phyloP scores from a whole-genome alignment of 495 filamentous ascomycete genomes.

The Chaetomium cochliodes region DNA sequence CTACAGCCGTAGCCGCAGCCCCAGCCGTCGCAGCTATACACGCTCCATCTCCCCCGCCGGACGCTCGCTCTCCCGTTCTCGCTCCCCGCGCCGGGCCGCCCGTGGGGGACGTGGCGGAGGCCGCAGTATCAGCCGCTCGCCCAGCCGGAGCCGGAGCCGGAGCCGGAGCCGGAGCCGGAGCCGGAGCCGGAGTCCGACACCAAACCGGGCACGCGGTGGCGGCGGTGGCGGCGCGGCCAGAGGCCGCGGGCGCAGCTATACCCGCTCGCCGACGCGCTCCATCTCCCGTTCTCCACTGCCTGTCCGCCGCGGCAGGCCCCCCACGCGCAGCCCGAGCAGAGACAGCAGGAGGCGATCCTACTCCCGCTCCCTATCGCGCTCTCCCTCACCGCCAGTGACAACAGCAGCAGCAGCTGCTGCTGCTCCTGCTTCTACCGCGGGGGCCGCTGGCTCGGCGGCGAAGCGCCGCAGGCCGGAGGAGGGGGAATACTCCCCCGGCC shows the following conservation, averaged over 20 bases:
- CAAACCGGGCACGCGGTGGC: neutral
- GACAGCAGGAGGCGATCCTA: slow-evolving; percentile 18
- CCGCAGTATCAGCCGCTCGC: slow-evolving; percentile 27
- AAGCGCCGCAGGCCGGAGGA: slow-evolving; percentile 22
- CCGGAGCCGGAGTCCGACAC: slow-evolving; percentile 5
- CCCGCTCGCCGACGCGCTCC: slow-evolving; percentile 9
- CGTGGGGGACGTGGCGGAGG: slow-evolving; percentile 21
- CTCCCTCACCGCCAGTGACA: neutral
- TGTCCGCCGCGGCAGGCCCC: slow-evolving; percentile 10
- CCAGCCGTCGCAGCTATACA: slow-evolving; percentile 38
- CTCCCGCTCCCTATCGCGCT: slow-evolving; percentile 26
- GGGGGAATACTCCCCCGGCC: slow-evolving; percentile 24
- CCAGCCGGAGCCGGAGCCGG: slow-evolving; percentile 25
- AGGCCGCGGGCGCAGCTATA: slow-evolving; percentile 19
- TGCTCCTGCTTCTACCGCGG: no score
- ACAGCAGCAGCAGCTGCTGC: slow-evolving; percentile 14
- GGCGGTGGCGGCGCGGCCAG: neutral
- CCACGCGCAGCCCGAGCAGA: neutral
- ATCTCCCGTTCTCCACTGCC: slow-evolving; percentile 23
- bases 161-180: slow-evolving; percentile 8
- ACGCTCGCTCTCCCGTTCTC: slow-evolving; percentile 33
- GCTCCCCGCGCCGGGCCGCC: slow-evolving; percentile 32
- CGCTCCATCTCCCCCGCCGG: slow-evolving; percentile 39
- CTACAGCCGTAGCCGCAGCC: slow-evolving; percentile 38
- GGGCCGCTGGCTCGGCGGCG: neutral